phyloP scores from a whole-genome alignment of 208 protist genomes.

The Kentomonas sorsogonicus region DNA sequence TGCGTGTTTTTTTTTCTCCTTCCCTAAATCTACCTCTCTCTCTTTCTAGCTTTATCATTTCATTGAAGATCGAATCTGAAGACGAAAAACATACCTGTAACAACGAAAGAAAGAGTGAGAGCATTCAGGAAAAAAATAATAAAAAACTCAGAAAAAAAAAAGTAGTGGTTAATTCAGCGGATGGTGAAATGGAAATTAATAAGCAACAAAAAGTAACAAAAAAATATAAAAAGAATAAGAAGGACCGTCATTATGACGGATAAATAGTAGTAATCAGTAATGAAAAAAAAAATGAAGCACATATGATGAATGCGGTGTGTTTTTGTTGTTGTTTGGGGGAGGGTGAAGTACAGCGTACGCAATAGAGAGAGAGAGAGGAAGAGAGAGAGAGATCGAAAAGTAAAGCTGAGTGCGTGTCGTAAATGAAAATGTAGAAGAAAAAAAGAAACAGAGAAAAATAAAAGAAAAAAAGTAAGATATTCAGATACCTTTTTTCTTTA shows the following conservation, averaged over 20 bases:
- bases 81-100: too few species aligned
- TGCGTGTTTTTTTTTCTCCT: too few species aligned
- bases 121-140: too few species aligned
- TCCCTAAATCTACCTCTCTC: too few species aligned
- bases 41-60: too few species aligned
- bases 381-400: background rate
- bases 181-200: background rate
- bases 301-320: too few species aligned
- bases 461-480: constrained; percentile 1
- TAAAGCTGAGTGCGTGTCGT: background rate
- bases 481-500: background rate
- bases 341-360: background rate
- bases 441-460: constrained; percentile 8
- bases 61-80: too few species aligned
- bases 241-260: background rate
- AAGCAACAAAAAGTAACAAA: background rate
- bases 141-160: background rate
- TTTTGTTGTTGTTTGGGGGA: too few species aligned
- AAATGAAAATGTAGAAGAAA: background rate
- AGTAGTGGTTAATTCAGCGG: background rate
- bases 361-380: constrained; percentile 9
- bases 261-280: background rate
- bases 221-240: too few species aligned
- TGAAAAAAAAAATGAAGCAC: background rate
- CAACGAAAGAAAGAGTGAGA: too few species aligned